phyloP scores from a whole-genome alignment of 108 stramenopile genomes.

The Pseudonitzschia multiseries region DNA sequence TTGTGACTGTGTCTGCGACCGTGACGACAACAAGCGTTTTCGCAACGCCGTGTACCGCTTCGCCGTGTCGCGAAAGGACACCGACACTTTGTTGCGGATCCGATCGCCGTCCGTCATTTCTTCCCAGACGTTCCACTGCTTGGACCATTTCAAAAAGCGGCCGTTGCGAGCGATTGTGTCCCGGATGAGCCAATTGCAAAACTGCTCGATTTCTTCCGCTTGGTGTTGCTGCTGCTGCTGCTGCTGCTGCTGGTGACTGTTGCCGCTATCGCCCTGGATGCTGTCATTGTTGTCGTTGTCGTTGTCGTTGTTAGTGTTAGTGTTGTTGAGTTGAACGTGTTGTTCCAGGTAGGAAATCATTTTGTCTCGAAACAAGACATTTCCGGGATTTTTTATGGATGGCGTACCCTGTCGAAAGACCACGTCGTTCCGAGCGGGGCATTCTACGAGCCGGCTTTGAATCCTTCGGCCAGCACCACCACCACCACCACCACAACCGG shows the following conservation, averaged over 20 bases:
- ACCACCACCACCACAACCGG: no score
- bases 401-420: slow-evolving; percentile 2
- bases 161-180: neutral
- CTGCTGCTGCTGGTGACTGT: no score
- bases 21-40: neutral
- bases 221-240: neutral
- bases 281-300: no score
- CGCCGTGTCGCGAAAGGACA: neutral
- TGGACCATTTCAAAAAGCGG: neutral
- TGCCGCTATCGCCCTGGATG: neutral
- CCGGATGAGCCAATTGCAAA: neutral
- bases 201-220: neutral
- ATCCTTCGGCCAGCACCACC: neutral
- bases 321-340: neutral
- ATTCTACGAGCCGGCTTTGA: neutral
- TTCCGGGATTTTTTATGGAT: slow-evolving; percentile 1
- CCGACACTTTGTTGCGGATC: neutral
- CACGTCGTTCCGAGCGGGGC: neutral
- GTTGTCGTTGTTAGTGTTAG: no score
- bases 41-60: neutral
- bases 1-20: no score
- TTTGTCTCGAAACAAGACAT: slow-evolving; percentile 9
- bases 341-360: neutral
- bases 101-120: neutral
- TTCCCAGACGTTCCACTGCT: neutral